Base-by-base conservation (phyloP, 176 grass and related monocot genomes). In the Rhynchospora pubera region DNA sequence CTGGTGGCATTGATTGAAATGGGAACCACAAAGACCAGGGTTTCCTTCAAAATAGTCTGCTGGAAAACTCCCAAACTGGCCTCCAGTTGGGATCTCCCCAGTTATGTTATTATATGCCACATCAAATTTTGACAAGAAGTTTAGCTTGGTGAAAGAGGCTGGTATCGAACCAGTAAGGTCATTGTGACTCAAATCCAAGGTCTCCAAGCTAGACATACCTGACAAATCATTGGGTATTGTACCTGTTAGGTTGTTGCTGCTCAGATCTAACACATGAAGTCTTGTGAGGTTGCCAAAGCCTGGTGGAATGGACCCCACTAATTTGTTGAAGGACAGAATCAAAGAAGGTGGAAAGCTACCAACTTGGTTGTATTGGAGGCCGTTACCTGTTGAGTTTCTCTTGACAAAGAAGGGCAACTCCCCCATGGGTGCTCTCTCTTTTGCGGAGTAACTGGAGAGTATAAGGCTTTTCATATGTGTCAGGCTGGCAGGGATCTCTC, bases 281-380 rank as follows among this genome's bases (percentile, higher is more conserved):
- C 85, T 46, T 80, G 84, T 89, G 76, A 99, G 92, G 57, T 84
- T 60, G 1, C 90, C 86, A 62, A 99, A 95, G 4, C 85, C 61
- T 5, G 89, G 66, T 65, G 83, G 84, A 46, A 95, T 7, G 11
- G 83, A 63, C 8, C 96, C 96, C 68, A 57, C 52, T 48, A 99
- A 85, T 68, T 73, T 50, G 86, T 95, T 99, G 73, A 90, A 68
- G 5, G 85, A 88, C 59, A 99, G 86, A 44, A 89, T 43, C 73
- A 99, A 71, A 0, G 96, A 95, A 2, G 96, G 81, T 5, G 96
- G 96, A 61, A 99, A 95, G 86, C 89, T 95, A 64, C 90, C 89
- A 65, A 86, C 76, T 83, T 99, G 96, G 81, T 95, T 99, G 76
- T 99, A 99, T 64, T 91, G 92, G 82, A 99, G 51, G 4, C 87